Evolutionary conservation across 352 stramenopile species (phyloP), one percentile per base, ranked within the genome.

Genomic region (Blastocystis hominis): DNA sequence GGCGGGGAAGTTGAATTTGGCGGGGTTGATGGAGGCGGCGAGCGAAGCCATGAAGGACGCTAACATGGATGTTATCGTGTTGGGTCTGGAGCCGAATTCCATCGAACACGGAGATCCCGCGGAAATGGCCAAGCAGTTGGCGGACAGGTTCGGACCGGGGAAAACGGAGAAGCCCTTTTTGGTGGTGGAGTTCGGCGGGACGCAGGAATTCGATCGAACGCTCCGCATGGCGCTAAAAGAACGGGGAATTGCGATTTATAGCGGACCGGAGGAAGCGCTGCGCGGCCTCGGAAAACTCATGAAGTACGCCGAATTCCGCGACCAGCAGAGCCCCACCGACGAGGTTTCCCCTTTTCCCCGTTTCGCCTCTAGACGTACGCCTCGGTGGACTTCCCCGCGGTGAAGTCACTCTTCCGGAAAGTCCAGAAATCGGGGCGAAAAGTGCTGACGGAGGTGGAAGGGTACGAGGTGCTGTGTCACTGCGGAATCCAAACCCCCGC

Each of bases 101-200:
- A 40, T 46, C 5, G 72, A 36, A 6, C 30, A 66, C 59, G 54
- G 20, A n/a, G 59, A 46, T 36, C 7, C 72, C 7, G 36, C 34
- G 10, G 53, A 36, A 6, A 66, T 81, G 54, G 72, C 72, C 30
- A 81, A 66, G 40, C 36, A 20, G 2, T 36, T 81, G 36, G 34
- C 44, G 10, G 38, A 62, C 20, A 7, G 66, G 13, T 81, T 81
- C 42, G 72, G 72, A 5, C 72, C 72, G 2, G 72, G 72, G 20
- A 81, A 81, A 40, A 81, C 72, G 34, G 66, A 81, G 42, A 81
- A 81, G 72, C 72, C 72, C 17, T 69, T 81, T 40, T 34, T 81
- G 54, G 42, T 81, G 36, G 54, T 81, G 34, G 72, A 81, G 59
- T 81, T 66, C 36, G 72, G 72, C 40, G 72, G 72, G 20, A 81